A percentile compares a stretch with the other conserved stretches of the same genome.
phyloP scores from a whole-genome alignment of 306 rosid genomes.

The Trifolium dubium region DNA sequence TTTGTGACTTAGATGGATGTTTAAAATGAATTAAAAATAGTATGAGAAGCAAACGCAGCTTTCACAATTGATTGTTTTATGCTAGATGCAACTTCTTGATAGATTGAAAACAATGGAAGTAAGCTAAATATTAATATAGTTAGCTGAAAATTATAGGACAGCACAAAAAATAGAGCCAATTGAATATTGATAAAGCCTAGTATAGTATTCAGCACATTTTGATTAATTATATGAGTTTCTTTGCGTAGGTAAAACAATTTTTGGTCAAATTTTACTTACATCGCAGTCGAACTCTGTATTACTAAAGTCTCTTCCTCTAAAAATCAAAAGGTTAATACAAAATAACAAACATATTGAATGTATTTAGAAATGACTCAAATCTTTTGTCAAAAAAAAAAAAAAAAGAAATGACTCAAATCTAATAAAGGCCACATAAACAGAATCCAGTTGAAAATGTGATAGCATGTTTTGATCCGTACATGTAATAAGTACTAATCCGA shows the following conservation, averaged over 20 bases:
- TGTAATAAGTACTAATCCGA: not conserved
- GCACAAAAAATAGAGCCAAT: not conserved
- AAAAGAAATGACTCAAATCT: no score
- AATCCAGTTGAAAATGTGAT: slow-evolving; percentile 5
- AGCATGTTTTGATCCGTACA: not conserved
- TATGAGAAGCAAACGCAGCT: slow-evolving; percentile 31
- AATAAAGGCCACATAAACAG: not conserved
- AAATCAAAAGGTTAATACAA: no score
- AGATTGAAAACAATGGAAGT: slow-evolving; percentile 42
- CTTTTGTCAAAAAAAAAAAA: no score
- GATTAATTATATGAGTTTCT: no score
- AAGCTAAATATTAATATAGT: slow-evolving; percentile 33
- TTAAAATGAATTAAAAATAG: not conserved
- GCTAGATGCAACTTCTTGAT: slow-evolving; percentile 46
- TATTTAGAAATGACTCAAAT: no score
- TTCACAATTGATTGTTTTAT: slow-evolving; percentile 51
- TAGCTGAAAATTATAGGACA: slow-evolving; percentile 35
- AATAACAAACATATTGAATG: no score
- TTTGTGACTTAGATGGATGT: slow-evolving; percentile 16
- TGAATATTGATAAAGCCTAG: not conserved
- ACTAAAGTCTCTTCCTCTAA: no score
- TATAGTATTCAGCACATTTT: no score
- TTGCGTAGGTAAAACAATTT: no score
- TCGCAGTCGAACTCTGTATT: no score
- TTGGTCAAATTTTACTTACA: no score